A percentile compares a stretch with the other conserved stretches of the same genome.
Evolutionary conservation across 352 stramenopile genomes (phyloP).

Genomic region (Pythium oligandrum): DNA sequence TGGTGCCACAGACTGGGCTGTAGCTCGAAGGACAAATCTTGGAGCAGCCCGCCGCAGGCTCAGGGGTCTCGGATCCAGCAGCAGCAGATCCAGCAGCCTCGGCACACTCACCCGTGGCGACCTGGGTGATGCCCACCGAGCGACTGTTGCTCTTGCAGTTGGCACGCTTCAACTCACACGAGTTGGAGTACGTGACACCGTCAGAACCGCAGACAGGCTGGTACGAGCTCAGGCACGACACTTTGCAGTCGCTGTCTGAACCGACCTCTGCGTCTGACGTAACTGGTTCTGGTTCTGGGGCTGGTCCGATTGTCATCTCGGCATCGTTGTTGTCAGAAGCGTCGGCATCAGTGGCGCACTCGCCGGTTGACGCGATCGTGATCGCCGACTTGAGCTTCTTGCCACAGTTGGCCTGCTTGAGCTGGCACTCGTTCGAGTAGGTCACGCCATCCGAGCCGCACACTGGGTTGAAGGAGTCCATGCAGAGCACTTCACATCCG

Average conservation of each 20-base stretch:
- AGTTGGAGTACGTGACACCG: constrained; percentile 10
- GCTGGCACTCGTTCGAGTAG: neutral
- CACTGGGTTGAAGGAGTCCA: constrained; percentile 8
- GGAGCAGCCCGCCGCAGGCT: neutral
- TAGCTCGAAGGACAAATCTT: no score
- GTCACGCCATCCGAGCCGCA: constrained; percentile 17
- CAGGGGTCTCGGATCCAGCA: neutral
- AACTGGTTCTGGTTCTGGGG: neutral
- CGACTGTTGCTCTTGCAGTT: neutral
- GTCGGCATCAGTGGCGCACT: no score
- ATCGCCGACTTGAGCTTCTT: no score
- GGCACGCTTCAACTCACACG: constrained; percentile 7
- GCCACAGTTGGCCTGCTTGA: no score
- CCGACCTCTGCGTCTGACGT: no score
- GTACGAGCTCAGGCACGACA: no score
- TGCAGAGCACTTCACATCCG: constrained; percentile 8
- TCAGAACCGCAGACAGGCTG: no score
- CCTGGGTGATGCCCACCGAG: constrained; percentile 10
- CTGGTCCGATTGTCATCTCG: neutral
- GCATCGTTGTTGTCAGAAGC: no score
- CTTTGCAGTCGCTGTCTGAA: no score
- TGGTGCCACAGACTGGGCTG: neutral
- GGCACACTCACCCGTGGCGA: constrained; percentile 8
- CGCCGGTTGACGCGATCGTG: no score
- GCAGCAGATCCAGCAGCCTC: constrained; percentile 1